Evolutionary conservation across 2,329 filamentous ascomycete species (phyloP).

Genomic region (Phoma herbarum): DNA sequence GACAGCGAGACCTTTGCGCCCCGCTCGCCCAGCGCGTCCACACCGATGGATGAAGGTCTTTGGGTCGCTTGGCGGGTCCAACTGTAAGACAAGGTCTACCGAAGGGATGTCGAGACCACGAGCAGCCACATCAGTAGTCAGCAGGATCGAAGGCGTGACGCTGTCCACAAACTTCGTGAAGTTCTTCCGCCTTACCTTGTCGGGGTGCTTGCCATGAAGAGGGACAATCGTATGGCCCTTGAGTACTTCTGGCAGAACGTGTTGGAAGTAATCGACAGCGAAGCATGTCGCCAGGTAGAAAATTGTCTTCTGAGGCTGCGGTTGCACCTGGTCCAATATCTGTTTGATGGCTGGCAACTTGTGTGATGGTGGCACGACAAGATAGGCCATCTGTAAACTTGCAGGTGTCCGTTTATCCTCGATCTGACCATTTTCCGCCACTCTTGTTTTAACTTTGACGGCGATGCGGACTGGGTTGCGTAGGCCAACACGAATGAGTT

Average conservation of each 20-base stretch:
- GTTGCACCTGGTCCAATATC: conserved; percentile 74
- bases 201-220: conserved; percentile 89
- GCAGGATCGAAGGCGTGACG: conserved; percentile 77
- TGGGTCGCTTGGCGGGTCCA: conserved; percentile 85
- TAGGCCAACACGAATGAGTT: conserved; percentile 89
- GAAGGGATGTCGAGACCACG: conserved; percentile 91
- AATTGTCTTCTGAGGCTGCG: conserved; percentile 83
- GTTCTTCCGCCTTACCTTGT: conserved; percentile 87
- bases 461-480: conserved; percentile 94
- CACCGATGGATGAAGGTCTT: conserved; percentile 80
- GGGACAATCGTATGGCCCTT: conserved; percentile 77
- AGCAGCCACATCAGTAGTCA: conserved; percentile 93
- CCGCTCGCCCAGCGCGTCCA: conserved; percentile 69
- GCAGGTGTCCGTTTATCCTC: conserved; percentile 90
- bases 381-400: conserved; percentile 89
- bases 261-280: conserved; percentile 91
- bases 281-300: conserved; percentile 94
- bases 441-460: conserved; percentile 78
- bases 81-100: conserved; percentile 88
- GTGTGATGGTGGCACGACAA: conserved; percentile 76
- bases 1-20: conserved; percentile 79
- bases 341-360: conserved; percentile 79
- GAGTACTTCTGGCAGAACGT: conserved; percentile 77
- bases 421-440: conserved; percentile 63
- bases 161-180: conserved; percentile 81